Conservation (phyloP, 2,329 filamentous ascomycete genomes). For the Aspergillus fumigatiaffinis region DNA sequence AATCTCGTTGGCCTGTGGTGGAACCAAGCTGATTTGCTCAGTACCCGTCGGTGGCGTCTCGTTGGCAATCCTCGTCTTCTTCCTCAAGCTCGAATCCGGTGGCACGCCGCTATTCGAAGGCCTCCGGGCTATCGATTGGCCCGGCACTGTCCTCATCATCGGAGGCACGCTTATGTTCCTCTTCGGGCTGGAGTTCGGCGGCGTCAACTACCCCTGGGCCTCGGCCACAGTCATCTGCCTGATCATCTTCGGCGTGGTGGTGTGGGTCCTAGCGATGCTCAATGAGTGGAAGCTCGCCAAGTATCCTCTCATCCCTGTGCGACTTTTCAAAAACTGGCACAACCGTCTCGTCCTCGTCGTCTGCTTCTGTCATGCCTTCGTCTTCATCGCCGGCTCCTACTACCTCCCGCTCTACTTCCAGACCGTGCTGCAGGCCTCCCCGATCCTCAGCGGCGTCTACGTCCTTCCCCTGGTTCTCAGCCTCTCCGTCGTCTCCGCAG, state of each 20-base stretch:
- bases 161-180: constrained; percentile 82
- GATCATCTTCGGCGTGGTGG: constrained; percentile 66
- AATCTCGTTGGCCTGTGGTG: neutral
- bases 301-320: constrained; percentile 73
- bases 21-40: constrained; percentile 15
- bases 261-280: constrained; percentile 63
- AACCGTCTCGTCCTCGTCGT: constrained; percentile 64
- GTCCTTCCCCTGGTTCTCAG: constrained; percentile 67
- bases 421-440: constrained; percentile 63
- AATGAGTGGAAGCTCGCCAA: constrained; percentile 70
- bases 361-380: constrained; percentile 69
- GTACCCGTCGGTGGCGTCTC: constrained; percentile 59
- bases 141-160: constrained; percentile 61
- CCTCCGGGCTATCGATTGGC: constrained; percentile 61
- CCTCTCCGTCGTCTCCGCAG: constrained; percentile 60
- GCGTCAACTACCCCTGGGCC: constrained; percentile 68
- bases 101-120: constrained; percentile 56
- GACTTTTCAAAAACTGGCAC: constrained; percentile 63
- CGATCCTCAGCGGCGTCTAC: constrained; percentile 71
- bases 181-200: constrained; percentile 80
- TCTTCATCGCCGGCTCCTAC: constrained; percentile 75
- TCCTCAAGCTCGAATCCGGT: constrained; percentile 59
- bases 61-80: constrained; percentile 56
- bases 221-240: constrained; percentile 73
- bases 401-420: constrained; percentile 86